Evolutionary conservation across 176 grass and related monocot genomes (phyloP).

Genomic region (Coix lacrymajobi): DNA sequence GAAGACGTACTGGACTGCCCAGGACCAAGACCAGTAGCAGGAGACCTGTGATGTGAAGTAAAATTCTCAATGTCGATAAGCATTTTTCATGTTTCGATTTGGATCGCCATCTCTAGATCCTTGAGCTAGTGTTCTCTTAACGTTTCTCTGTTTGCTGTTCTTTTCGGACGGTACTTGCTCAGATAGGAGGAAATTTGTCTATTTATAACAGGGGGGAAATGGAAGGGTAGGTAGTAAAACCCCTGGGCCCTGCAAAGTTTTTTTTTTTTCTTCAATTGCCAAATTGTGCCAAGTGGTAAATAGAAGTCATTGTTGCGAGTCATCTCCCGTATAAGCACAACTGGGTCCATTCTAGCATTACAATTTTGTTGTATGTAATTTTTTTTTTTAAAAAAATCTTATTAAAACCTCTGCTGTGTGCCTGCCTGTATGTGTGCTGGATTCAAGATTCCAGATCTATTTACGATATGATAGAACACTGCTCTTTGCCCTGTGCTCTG

Average conservation of each 20-base stretch:
- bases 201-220: constrained; percentile 9
- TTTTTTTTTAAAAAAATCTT: neutral
- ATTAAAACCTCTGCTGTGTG: neutral
- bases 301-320: constrained; percentile 9
- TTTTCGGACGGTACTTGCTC: neutral
- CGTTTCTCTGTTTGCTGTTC: neutral
- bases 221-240: neutral
- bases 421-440: neutral
- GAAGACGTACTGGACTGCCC: constrained; percentile 69
- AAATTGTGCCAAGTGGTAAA: constrained; percentile 32
- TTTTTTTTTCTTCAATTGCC: constrained; percentile 1
- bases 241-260: neutral
- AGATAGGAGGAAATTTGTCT: constrained; percentile 20
- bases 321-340: neutral
- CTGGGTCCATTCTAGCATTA: neutral
- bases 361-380: neutral
- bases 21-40: constrained; percentile 37
- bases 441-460: constrained; percentile 9
- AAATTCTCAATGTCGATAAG: constrained; percentile 27
- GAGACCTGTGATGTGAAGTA: neutral
- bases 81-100: neutral
- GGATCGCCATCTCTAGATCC: constrained; percentile 16
- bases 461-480: neutral
- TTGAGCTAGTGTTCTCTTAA: neutral
- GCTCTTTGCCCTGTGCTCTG: neutral